Base-by-base conservation (phyloP, 305 asterid genomes). In the Plantago rigida region DNA sequence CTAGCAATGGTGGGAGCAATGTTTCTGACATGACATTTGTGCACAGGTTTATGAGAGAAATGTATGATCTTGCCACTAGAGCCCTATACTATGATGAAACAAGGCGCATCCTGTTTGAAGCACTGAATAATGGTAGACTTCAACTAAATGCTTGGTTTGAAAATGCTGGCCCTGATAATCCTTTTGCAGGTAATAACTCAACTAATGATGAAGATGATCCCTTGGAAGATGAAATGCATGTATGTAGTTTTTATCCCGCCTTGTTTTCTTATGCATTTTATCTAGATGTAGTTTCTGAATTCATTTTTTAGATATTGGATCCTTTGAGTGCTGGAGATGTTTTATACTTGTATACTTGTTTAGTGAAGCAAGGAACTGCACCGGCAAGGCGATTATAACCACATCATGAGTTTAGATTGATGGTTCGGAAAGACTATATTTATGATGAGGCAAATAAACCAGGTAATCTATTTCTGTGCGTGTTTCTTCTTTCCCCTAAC, bases 221-320 rank as follows among this genome's bases (percentile, higher is more conserved):
- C 19, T 17, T 51, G 31, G 56, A 51, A 17, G 56, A 51, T 51
- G 56, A 51, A 51, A 51, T 51, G 26, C 56, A 51, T 8, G 56
- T 17, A 51, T 17, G 56, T 51, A 31, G 9, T 51, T 8, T 51
- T 51, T 17, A 17, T 6, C 8, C 9, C 26, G 1, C 19, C 51
- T 8, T 6, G 34, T 19, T 51, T 51, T 17, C 17, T 2, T 17
- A 17, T 17, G 19, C 19, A 9, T 17, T 17, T 7, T 50, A 8
- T 17, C 55, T 14, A 4, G 22, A 34, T 34, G 9, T 4, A 4
- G 7, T 34, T 34, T 34, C 41, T 34, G 9, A 4, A 34, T 34
- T 34, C 5, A 6, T 34, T 34, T 34, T 34, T 34, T 4, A 0
- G 7, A 6, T 11, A 0, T 17, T 17, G 19, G 19, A 17, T 17